Conservation (phyloP, 257 asterid genomes). For the Solanum ossicruentum region DNA sequence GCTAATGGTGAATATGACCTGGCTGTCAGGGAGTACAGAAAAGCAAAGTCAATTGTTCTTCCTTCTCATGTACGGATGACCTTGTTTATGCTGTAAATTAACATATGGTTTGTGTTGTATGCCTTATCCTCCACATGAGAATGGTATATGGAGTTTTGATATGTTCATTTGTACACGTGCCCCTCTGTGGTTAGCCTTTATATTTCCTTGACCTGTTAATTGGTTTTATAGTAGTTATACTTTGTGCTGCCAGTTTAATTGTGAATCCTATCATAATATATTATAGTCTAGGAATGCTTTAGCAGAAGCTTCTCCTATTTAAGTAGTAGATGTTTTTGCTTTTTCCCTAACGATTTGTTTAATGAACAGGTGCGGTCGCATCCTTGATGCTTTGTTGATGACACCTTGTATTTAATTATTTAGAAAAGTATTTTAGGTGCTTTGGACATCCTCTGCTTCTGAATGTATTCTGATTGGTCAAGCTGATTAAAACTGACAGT, state of each 20-base stretch:
- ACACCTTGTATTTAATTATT: not conserved
- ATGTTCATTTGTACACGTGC: not conserved
- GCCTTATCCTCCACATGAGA: not conserved
- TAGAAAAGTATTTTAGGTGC: not conserved
- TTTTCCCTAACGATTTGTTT: not conserved
- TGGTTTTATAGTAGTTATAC: not conserved
- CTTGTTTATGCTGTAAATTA: not conserved
- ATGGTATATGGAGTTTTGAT: not conserved
- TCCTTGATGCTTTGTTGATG: not conserved
- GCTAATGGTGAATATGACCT: conserved; percentile 95
- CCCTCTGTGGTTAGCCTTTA: not conserved
- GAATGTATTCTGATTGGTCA: not conserved
- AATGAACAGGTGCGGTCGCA: not conserved
- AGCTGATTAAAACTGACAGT: not conserved
- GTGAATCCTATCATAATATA: not conserved
- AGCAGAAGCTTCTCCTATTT: not conserved
- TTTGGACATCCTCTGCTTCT: not conserved
- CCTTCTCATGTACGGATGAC: conserved; percentile 78
- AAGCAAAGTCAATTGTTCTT: conserved; percentile 95
- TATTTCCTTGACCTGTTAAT: not conserved
- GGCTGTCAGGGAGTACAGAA: conserved; percentile 97
- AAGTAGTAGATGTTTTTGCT: not conserved
- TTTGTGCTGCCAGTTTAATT: not conserved
- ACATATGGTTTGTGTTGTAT: not conserved
- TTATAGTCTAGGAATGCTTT: not conserved